Evolutionary conservation across 352 stramenopile genomes (phyloP).

Genomic region (Halophytophthora polymorphica): DNA sequence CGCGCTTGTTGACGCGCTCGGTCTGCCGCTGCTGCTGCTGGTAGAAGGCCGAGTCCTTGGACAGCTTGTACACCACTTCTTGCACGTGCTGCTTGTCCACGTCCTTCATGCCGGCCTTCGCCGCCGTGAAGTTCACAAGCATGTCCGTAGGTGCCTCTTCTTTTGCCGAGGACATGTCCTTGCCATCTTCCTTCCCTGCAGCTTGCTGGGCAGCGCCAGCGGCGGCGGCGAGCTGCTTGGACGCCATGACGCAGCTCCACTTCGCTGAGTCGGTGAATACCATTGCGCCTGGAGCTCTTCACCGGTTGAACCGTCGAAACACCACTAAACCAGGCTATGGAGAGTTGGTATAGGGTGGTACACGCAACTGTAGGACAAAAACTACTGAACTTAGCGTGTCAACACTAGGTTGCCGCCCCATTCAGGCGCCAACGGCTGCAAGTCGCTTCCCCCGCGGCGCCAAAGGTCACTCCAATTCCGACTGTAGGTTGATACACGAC

Average conservation of each 20-base stretch:
- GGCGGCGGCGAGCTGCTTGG: background rate
- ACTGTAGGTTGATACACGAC: background rate
- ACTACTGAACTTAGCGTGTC: background rate
- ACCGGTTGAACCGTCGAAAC: no score
- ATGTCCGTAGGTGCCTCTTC: conserved; percentile 36
- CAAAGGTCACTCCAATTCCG: background rate
- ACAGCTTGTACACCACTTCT: conserved; percentile 93
- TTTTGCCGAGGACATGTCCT: conserved; percentile 1
- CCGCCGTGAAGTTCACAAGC: conserved; percentile 74
- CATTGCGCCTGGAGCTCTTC: no score
- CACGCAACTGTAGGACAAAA: background rate
- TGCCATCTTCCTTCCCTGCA: background rate
- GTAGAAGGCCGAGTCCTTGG: conserved; percentile 92
- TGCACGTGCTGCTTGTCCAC: conserved; percentile 90
- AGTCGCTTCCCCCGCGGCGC: background rate
- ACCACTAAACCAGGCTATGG: no score
- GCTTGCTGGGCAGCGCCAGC: background rate
- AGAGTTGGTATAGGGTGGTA: background rate
- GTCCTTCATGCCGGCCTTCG: conserved; percentile 87
- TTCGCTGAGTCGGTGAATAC: no score
- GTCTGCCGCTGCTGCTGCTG: conserved; percentile 90
- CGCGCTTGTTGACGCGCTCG: conserved; percentile 81
- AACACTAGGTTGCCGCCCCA: background rate
- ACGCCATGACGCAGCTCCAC: background rate
- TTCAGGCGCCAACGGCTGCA: background rate